Evolutionary conservation across 1,284 basidiomycete species (phyloP), one percentile per base, ranked within the genome.

Genomic region (Ganoderma multipileum): DNA sequence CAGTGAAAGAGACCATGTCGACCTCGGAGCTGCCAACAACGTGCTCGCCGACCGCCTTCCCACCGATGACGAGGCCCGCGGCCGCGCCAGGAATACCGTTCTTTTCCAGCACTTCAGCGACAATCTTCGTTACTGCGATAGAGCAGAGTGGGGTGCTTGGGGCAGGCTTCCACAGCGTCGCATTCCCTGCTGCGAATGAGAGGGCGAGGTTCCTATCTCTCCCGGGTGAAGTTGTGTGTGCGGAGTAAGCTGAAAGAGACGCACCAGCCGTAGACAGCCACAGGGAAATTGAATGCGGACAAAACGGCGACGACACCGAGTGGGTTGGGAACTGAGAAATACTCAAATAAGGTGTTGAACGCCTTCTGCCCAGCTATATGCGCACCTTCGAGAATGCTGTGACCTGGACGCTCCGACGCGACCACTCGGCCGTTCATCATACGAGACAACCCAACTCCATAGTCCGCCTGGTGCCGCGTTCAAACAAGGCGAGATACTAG

Each of bases 111-210:
- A 98, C 93, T 33, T 84, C 80, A 23, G 93, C 85, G 55, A 99
- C 85, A 73, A 98, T 94, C 77, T 91, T 92, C 41, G 94, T 96
- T 16, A 95, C 89, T 0, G 96, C 96, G 67, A 98, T 94, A 14
- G 95, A 87, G 77, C 90, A 95, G 55, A 97, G 82, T 1, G 96
- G 93, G 0, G 97, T 98, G 4, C 89, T 94, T 0, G 93, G 95
- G 0, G 95, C 93, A 1, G 96, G 96, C 79, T 98, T 98, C 96
- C 96, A 99, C 58, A 99, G 83, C 0, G 95, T 97, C 1, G 95
- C 91, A 80, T 98, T 98, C 9, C 96, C 96, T 42, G 95, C 94
- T 2, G 94, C 92, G 65, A 98, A 84, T 2, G 95, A 95, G 38
- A 98, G 85, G 1, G 95, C 89, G 58, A 98, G 86, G 80, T 98